Evolutionary conservation across 306 rosid species (phyloP).

Genomic region (Lathyrus sativus): DNA sequence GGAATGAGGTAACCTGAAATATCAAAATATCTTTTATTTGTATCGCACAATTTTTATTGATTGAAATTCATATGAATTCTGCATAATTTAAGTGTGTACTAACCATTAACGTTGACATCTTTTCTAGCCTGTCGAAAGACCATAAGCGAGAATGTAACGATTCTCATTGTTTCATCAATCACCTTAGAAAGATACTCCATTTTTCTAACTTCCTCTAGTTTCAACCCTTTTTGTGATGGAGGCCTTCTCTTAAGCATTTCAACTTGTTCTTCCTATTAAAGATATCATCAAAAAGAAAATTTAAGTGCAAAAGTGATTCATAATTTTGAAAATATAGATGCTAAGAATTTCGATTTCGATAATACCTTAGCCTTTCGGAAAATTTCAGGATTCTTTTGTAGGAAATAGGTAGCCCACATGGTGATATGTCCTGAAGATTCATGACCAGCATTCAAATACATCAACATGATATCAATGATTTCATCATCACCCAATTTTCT

Average conservation of each 20-base stretch:
- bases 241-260: constrained; percentile 60
- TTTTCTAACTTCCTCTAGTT: constrained; percentile 59
- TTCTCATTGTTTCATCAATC: constrained; percentile 73
- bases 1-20: constrained; percentile 65
- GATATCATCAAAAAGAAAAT: not conserved
- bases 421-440: constrained; percentile 87
- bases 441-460: constrained; percentile 94
- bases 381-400: constrained; percentile 54
- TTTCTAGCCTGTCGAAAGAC: constrained; percentile 70
- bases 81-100: constrained; percentile 11
- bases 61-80: not conserved
- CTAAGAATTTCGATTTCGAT: not conserved
- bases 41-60: not conserved
- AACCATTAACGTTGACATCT: constrained; percentile 67
- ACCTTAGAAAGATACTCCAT: constrained; percentile 78
- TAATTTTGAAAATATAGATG: not conserved
- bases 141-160: constrained; percentile 59
- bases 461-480: constrained; percentile 71
- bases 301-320: not conserved
- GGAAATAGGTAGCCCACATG: constrained; percentile 69
- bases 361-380: constrained; percentile 75
- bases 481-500: constrained; percentile 63
- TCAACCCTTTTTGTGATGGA: constrained; percentile 55
- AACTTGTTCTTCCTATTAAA: constrained; percentile 68
- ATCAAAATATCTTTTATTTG: not conserved